Evolutionary conservation across 202 grass and related monocot species (phyloP), one percentile per base, ranked within the genome.

Genomic region (Zoysia matrella): DNA sequence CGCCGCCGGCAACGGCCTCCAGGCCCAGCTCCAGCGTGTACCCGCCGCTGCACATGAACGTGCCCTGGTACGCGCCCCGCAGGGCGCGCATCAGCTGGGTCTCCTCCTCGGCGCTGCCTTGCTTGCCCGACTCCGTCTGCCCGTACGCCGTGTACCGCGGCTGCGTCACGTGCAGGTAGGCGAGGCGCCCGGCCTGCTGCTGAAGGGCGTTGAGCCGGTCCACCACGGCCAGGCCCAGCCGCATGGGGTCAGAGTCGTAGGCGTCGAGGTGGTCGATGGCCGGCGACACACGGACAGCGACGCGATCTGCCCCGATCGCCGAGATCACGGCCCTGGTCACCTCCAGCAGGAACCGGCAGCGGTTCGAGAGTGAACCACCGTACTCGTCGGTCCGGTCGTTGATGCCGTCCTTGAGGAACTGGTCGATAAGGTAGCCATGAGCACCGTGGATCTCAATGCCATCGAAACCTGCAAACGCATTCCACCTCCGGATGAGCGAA

Each of bases 381-480:
- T 98, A 98, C 13, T 80, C 79, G 11, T 98, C 96, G 0, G 83
- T 91, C 3, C 96, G 80, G 47, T 98, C 95, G 42, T 98, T 98
- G 77, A 98, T 98, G 72, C 92, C 92, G 7, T 93, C 95, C 65
- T 98, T 98, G 62, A 98, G 95, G 43, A 98, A 98, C 60, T 98
- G 95, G 49, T 98, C 95, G 11, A 95, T 92, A 40, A 98, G 81
- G 71, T 98, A 98, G 54, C 95, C 95, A 71, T 98, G 95, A n/a
- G 95, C 95, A 0, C 95, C 92, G 6, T 98, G 95, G 77, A 98
- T 95, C 85, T 98, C 92, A 11, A 98, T 91, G 83, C 95, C 95
- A 53, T 98, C 95, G 3, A 98, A 98, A 47, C 95, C 95, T 98
- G 69, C 7, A 3, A 51, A 54, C 0, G 14, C 4, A 65, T 62